Base-by-base conservation (phyloP, 129 eudicot species). In the Sambucus nigra region DNA sequence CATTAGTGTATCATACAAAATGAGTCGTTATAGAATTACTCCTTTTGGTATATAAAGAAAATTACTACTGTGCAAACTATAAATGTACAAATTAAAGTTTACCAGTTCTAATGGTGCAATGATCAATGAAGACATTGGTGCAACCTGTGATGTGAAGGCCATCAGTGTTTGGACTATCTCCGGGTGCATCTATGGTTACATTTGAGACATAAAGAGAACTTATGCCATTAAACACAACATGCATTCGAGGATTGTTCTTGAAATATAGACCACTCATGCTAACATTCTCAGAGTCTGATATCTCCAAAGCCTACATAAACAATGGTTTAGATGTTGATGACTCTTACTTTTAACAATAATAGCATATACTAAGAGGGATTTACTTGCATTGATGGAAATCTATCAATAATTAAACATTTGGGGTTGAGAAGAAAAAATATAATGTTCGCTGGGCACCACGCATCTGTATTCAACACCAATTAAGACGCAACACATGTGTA, bases 151-250 rank as follows among this genome's bases (percentile, higher is more conserved):
- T 41, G 26, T 66, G 78, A 32, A 73, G 66, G 28, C 78, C 78
- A 49, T 73, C 78, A 0, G 78, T 73, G 57, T 73, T 73, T 11
- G 78, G 78, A 51, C 78, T 73, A 11, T 50, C 24, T 55, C 8
- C 57, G 1, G 78, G 78, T 15, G 73, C 59, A 25, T 61, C 27
- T 2, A 73, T 55, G 0, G 40, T 61, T 27, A 73, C 11, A 22
- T 61, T 20, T 0, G 52, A 13, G 50, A 73, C 56, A 8, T 12
- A 1, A 8, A 51, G 22, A 2, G 31, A 16, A 35, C 18, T 7
- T 7, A 66, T 10, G 4, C 39, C 9, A 40, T 66, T 38, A 11
- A 73, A 21, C 3, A 53, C 59, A 11, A 72, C 44, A 41, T 65
- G 77, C 70, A 67, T 51, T 0, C 56, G 65, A 61, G 78, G 78